Conservation (phyloP, 768 basidiomycete species). For the Suillus americanus region DNA sequence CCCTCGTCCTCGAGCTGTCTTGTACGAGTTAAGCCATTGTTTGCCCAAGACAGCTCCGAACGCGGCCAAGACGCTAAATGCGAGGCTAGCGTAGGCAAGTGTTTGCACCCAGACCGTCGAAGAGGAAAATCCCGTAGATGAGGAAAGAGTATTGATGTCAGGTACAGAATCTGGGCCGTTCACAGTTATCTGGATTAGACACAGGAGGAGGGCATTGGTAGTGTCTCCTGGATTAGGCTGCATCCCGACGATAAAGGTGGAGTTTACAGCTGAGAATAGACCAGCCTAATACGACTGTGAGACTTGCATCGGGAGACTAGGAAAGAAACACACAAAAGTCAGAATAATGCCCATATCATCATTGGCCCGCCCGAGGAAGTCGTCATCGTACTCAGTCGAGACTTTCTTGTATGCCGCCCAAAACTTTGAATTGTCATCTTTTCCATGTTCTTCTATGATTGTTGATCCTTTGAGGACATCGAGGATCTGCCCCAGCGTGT, state of each 20-base stretch:
- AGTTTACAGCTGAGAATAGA: constrained; percentile 1
- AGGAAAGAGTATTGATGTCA: too few relatives aligned
- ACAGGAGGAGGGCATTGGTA: too few relatives aligned
- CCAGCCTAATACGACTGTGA: background rate
- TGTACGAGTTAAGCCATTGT: too few relatives aligned
- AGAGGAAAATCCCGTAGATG: too few relatives aligned
- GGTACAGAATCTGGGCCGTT: too few relatives aligned
- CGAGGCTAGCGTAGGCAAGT: too few relatives aligned
- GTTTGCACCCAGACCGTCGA: too few relatives aligned
- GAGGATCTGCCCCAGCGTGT: background rate
- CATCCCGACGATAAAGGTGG: background rate
- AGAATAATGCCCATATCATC: constrained; percentile 1
- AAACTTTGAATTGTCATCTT: background rate
- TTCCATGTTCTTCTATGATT: background rate
- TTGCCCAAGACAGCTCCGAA: too few relatives aligned
- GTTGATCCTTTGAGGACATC: background rate
- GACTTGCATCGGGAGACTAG: background rate
- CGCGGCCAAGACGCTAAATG: too few relatives aligned
- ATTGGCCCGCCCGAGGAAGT: background rate
- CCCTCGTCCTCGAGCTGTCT: too few relatives aligned
- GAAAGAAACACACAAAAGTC: background rate
- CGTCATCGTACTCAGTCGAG: background rate
- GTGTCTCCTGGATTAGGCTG: background rate
- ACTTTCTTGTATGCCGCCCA: background rate
- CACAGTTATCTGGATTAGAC: too few relatives aligned